Base-by-base conservation (phyloP, 805 yeast species). In the Wickerhamiella sergipiensis region DNA sequence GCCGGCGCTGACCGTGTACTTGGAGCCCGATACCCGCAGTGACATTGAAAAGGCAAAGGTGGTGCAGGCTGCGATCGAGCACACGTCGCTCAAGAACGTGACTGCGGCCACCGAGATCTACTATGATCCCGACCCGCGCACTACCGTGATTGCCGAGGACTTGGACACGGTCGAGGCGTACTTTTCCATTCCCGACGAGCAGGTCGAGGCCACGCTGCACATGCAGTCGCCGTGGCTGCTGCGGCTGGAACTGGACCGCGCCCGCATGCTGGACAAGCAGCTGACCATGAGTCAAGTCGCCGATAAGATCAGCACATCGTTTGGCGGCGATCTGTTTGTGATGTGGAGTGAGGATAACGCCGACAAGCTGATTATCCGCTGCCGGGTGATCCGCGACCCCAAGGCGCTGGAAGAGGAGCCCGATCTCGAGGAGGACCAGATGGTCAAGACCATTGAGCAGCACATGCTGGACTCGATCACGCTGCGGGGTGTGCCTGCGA, bases 311-410 rank as follows among this genome's bases (percentile, higher is more conserved):
- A 83, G 88, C 57, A 89, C 85, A 64, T 83, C 85, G 56, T 92
- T 92, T 67, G 94, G 89, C 50, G 95, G 88, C 60, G 98, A 92
- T 69, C 71, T 92, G 70, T 92, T 90, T 63, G 95, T 92, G 42
- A 92, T 92, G 63, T 92, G 98, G 97, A 87, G 97, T 46, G 98
- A 94, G 75, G 99, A 92, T 73, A 90, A 92, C 63, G 96, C 97
- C 45, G 97, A 90, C 59, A 89, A 88, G 69, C 81, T 92, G 69
- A 83, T 92, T 55, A 85, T 92, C 59, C 95, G 99, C 76, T 90
- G 97, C 76, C 85, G 99, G 74, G 95, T 94, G 59, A 87, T 92
- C 45, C 86, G 98, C 70, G 96, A 89, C 66, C 96, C 95, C 52
- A 90, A 90, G 70, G 75, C 86, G 6, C 67, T 88, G 65, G 97